Evolutionary conservation across 805 yeast genomes (phyloP).

Genomic region (Yamadazyma sp.): DNA sequence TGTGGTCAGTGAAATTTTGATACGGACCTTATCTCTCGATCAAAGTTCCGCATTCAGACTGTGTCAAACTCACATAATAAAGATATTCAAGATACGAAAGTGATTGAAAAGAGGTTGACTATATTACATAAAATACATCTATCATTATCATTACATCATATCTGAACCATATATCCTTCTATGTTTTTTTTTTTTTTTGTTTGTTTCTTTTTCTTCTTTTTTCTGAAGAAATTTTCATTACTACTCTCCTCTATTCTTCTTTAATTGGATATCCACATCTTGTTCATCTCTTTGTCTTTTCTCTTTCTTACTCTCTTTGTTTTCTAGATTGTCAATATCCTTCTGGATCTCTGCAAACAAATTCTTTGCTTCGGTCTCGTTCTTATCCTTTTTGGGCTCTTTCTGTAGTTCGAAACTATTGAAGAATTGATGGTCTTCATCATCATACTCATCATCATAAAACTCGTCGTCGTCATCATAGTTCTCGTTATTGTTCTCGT

Average conservation of each 20-base stretch:
- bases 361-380: conserved; percentile 8
- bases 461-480: conserved; percentile 7
- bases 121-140: conserved; percentile 5
- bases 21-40: no score
- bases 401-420: conserved; percentile 17
- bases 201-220: no score
- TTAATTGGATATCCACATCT: background rate
- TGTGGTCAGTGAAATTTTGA: background rate
- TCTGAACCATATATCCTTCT: no score
- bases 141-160: no score
- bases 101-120: no score
- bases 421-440: conserved; percentile 17
- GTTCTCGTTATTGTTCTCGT: conserved; percentile 8
- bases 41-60: no score
- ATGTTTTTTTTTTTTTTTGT: no score
- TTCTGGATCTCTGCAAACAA: conserved; percentile 19
- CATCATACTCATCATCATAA: conserved; percentile 5
- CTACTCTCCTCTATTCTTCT: background rate
- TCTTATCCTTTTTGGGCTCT: no score
- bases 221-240: no score
- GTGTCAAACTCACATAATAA: no score
- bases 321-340: conserved; percentile 8
- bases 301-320: conserved; percentile 5
- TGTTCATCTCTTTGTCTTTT: conserved; percentile 19
- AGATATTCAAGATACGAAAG: no score